Conservation (phyloP, 2,329 filamentous ascomycete genomes). For the Apiospora rasikravindrae region DNA sequence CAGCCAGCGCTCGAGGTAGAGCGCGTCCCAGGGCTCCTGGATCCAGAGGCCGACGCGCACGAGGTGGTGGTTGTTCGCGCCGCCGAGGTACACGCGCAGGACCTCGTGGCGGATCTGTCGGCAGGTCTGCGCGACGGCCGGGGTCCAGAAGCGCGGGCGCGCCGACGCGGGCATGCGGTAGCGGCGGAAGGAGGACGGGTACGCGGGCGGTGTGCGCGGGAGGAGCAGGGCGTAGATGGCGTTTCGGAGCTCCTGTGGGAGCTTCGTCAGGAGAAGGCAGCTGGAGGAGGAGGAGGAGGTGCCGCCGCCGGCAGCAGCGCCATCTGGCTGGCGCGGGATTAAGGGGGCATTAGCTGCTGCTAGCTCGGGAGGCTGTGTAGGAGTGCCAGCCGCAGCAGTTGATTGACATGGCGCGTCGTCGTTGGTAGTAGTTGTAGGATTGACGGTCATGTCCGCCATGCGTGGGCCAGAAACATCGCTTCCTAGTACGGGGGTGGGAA, state of each 20-base stretch:
- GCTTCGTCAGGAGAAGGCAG: neutral
- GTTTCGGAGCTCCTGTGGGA: conserved; percentile 1
- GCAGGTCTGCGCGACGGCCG: conserved; percentile 12
- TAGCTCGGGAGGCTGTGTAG: conserved; percentile 1
- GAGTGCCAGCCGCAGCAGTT: neutral
- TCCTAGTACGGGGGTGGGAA: neutral
- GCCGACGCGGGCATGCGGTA: neutral
- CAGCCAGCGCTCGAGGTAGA: conserved; percentile 18
- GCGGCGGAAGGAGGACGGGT: neutral
- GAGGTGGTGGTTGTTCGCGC: neutral
- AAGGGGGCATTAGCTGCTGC: neutral
- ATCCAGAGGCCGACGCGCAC: conserved; percentile 9
- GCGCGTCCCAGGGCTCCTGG: conserved; percentile 1
- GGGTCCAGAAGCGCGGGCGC: conserved; percentile 12
- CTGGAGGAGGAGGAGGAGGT: no score
- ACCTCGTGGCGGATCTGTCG: conserved; percentile 11
- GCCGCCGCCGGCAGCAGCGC: neutral
- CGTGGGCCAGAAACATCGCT: neutral
- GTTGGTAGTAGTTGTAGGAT: neutral
- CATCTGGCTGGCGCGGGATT: neutral
- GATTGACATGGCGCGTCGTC: neutral
- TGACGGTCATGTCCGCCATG: conserved; percentile 6
- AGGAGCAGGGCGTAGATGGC: conserved; percentile 6
- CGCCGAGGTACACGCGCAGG: neutral
- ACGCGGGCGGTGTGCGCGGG: neutral